A percentile compares a stretch with the other conserved stretches of the same genome.
Conservation (phyloP, 495 filamentous ascomycete species). For the Penicillium subrubescens region DNA sequence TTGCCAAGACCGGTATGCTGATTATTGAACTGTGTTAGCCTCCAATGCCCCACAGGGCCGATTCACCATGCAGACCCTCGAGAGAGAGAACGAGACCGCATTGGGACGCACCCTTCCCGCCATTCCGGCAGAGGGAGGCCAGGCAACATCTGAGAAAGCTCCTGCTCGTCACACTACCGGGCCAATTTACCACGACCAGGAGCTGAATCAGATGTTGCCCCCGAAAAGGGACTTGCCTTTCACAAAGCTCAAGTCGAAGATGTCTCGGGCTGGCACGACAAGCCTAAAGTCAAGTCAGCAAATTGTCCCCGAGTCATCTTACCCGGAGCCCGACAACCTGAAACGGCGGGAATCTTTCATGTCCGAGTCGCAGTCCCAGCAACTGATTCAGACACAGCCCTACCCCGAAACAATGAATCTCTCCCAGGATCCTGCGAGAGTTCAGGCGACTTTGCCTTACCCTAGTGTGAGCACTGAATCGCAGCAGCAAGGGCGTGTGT, state of each 20-base stretch:
- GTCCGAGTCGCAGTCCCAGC: conserved; percentile 15
- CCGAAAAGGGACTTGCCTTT: conserved; percentile 52
- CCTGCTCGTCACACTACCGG: conserved; percentile 23
- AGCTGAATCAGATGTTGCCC: conserved; percentile 43
- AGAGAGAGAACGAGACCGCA: not conserved
- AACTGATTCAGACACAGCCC: conserved; percentile 11
- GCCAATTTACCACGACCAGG: conserved; percentile 28
- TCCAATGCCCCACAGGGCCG: not conserved
- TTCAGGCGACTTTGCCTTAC: conserved; percentile 4
- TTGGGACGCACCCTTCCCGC: not conserved
- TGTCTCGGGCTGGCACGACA: conserved; percentile 3
- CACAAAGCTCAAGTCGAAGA: conserved; percentile 28
- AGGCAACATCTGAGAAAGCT: not conserved
- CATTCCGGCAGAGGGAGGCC: not conserved
- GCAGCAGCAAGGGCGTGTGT: not conserved
- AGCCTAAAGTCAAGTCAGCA: conserved; percentile 1
- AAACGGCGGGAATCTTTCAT: conserved; percentile 5
- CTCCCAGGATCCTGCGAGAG: not conserved
- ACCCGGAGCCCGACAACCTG: not conserved
- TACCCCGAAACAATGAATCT: conserved; percentile 4
- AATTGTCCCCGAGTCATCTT: conserved; percentile 5
- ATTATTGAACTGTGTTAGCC: not conserved
- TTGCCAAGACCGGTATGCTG: not conserved
- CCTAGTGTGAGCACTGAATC: not conserved
- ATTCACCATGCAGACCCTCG: not conserved